Conservation (phyloP, 495 filamentous ascomycete species). For the Aspergillus heteromorphus region DNA sequence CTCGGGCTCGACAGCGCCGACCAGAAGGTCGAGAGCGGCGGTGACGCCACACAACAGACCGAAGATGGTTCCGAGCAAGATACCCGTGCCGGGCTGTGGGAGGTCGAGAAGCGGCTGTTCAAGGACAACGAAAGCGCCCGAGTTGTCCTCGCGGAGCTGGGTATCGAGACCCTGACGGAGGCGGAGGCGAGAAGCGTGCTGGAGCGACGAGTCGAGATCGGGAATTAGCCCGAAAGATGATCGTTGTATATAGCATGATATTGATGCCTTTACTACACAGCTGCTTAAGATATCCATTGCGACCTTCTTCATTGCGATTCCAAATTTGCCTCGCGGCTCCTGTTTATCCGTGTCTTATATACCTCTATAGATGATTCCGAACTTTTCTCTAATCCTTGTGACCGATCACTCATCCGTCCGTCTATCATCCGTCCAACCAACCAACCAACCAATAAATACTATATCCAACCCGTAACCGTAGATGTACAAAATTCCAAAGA, state of each 20-base stretch:
- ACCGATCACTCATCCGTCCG: not conserved
- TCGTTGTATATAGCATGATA: not conserved
- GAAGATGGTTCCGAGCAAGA: slow-evolving; percentile 1
- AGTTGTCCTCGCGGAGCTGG: slow-evolving; percentile 62
- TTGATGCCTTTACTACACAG: not conserved
- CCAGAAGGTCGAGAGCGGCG: too few relatives aligned
- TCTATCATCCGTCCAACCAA: too few relatives aligned
- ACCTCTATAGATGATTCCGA: not conserved
- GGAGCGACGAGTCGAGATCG: slow-evolving; percentile 69
- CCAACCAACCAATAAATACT: not conserved
- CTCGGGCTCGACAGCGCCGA: slow-evolving; percentile 57
- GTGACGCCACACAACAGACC: slow-evolving; percentile 13
- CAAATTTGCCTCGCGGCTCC: not conserved
- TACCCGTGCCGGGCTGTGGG: slow-evolving; percentile 50
- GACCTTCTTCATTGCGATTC: not conserved
- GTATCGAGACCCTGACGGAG: slow-evolving; percentile 58
- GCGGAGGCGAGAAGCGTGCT: slow-evolving; percentile 72
- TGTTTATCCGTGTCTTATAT: not conserved
- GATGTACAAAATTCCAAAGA: slow-evolving; percentile 34
- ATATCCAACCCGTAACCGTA: slow-evolving; percentile 1
- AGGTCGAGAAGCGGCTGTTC: slow-evolving; percentile 73
- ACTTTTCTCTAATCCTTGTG: not conserved
- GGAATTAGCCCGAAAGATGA: slow-evolving; percentile 21
- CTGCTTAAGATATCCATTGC: slow-evolving; percentile 1
- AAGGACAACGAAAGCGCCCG: slow-evolving; percentile 75